Conservation (phyloP, 2,329 filamentous ascomycete genomes). For the Verticillium albo-atrum region DNA sequence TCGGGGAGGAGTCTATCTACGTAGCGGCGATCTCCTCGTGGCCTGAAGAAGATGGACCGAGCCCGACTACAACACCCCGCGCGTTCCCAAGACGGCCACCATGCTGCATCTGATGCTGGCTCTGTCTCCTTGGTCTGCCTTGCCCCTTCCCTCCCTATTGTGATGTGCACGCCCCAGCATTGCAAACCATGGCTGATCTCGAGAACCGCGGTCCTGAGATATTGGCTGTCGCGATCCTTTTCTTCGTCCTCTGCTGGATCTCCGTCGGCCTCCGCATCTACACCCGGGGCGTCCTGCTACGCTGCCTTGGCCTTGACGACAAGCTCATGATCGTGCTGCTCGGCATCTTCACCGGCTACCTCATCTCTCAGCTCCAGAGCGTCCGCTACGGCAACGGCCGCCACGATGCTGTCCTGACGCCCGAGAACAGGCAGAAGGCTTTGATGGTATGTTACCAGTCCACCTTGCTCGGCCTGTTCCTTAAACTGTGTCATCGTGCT, state of each 20-base stretch:
- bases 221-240: slow-evolving; percentile 19
- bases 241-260: slow-evolving; percentile 28
- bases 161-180: not conserved
- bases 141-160: not conserved
- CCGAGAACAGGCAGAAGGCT: slow-evolving; percentile 16
- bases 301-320: slow-evolving; percentile 26
- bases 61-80: not conserved
- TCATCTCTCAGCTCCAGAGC: slow-evolving; percentile 17
- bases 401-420: slow-evolving; percentile 14
- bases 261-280: slow-evolving; percentile 24
- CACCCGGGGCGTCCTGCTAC: slow-evolving; percentile 24
- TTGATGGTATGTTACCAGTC: slow-evolving; percentile 20
- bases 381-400: slow-evolving; percentile 21
- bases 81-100: not conserved
- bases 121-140: not conserved
- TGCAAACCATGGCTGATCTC: not conserved
- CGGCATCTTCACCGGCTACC: slow-evolving; percentile 20
- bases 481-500: not conserved
- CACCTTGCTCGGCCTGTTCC: no score
- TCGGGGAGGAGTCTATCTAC: no score
- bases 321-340: slow-evolving; percentile 26
- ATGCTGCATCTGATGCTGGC: no score
- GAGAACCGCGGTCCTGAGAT: slow-evolving; percentile 19
- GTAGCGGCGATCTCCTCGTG: not conserved
- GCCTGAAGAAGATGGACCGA: not conserved